Percentiles rank a stretch among this genome's conserved stretches.
Conservation (phyloP, 352 stramenopile genomes). For the Halophytophthora batemanensis region DNA sequence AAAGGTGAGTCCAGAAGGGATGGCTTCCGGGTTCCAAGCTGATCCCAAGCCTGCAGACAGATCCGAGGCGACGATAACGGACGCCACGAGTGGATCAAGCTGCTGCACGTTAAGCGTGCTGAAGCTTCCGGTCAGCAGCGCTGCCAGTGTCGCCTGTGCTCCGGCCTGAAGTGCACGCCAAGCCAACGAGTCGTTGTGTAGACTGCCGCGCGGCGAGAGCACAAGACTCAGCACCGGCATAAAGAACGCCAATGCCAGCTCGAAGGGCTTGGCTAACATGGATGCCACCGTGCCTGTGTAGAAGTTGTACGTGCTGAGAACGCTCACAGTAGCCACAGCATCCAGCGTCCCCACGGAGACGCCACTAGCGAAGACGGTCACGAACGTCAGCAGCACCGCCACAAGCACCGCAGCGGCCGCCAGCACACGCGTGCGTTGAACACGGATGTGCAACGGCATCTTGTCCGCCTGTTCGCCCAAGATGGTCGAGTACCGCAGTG, state of each 20-base stretch:
- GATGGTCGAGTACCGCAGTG: conserved; percentile 24
- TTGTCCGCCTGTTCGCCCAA: conserved; percentile 18
- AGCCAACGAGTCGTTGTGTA: conserved; percentile 40
- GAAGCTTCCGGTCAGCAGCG: conserved; percentile 43
- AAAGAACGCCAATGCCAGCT: conserved; percentile 33
- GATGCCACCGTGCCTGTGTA: conserved; percentile 38
- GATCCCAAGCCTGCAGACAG: conserved; percentile 12
- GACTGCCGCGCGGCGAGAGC: conserved; percentile 29
- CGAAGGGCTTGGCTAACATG: conserved; percentile 37
- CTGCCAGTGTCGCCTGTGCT: conserved; percentile 19
- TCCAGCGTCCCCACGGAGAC: conserved; percentile 22
- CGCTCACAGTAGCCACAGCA: conserved; percentile 13
- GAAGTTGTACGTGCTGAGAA: conserved; percentile 52
- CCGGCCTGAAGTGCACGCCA: conserved; percentile 30
- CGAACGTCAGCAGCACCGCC: conserved; percentile 18
- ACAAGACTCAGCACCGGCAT: conserved; percentile 42
- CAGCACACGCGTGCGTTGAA: conserved; percentile 21
- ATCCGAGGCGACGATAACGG: conserved; percentile 27
- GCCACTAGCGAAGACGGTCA: conserved; percentile 25
- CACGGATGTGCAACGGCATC: conserved; percentile 24
- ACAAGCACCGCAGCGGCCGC: conserved; percentile 20
- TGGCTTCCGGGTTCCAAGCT: background rate
- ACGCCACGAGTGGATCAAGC: conserved; percentile 19
- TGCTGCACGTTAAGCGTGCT: conserved; percentile 46
- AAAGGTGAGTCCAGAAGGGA: conserved; percentile 9